phyloP scores from a whole-genome alignment of 306 rosid species.

The Arachis hypogaea region DNA sequence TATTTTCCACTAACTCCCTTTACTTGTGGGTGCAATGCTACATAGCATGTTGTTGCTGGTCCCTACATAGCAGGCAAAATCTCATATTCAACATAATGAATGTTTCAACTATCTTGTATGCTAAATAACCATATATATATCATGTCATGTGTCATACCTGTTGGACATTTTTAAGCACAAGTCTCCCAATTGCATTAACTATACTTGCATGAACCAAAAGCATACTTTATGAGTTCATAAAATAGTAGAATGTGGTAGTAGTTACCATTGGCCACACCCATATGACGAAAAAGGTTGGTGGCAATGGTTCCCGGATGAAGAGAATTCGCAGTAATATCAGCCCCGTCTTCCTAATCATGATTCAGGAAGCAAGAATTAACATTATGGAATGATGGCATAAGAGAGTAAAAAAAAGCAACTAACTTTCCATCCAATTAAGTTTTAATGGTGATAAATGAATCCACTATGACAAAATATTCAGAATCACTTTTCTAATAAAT shows the following conservation, averaged over 20 bases:
- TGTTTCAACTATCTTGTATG: background rate
- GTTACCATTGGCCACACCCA: conserved; percentile 35
- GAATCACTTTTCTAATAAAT: too few species aligned
- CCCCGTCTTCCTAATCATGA: conserved; percentile 73
- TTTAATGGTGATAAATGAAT: too few species aligned
- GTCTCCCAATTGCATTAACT: conserved; percentile 45
- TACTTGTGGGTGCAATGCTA: conserved; percentile 74
- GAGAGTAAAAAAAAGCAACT: background rate
- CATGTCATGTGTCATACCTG: conserved; percentile 52
- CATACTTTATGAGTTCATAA: conserved; percentile 5
- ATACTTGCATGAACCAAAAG: conserved; percentile 53
- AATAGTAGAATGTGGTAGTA: conserved; percentile 30
- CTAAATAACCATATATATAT: too few species aligned
- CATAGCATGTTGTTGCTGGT: conserved; percentile 43
- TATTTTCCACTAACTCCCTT: conserved; percentile 73
- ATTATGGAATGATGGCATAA: conserved; percentile 11
- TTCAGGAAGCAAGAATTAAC: conserved; percentile 9
- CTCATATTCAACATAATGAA: background rate
- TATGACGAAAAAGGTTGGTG: conserved; percentile 74
- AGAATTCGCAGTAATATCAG: conserved; percentile 74
- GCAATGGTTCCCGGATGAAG: background rate
- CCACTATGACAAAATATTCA: too few species aligned
- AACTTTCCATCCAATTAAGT: conserved; percentile 43
- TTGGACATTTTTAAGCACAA: conserved; percentile 61
- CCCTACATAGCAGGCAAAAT: conserved; percentile 54